Conservation (phyloP, 257 asterid species). For the Plectranthus barbatus region DNA sequence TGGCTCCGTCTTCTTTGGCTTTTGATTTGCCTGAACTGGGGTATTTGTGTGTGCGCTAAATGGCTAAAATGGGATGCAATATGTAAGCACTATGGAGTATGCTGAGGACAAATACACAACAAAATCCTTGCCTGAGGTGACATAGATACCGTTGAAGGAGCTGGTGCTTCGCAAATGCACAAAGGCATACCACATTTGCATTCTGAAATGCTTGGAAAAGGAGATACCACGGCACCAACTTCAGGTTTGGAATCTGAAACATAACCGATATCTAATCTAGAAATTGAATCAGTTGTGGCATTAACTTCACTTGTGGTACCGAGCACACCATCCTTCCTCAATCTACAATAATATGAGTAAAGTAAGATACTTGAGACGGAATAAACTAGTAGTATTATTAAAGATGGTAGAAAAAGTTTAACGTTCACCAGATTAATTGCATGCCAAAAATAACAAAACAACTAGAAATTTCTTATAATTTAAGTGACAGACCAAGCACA, state of each 20-base stretch:
- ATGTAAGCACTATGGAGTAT: constrained; percentile 16
- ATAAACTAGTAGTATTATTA: background rate
- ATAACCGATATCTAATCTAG: constrained; percentile 55
- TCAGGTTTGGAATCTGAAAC: constrained; percentile 38
- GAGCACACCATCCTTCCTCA: constrained; percentile 37
- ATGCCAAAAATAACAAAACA: constrained; percentile 7
- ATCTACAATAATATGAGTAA: constrained; percentile 25
- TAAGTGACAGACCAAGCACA: background rate
- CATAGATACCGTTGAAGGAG: constrained; percentile 39
- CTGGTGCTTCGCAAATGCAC: constrained; percentile 93
- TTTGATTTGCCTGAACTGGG: constrained; percentile 33
- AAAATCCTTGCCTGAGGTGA: too few species aligned
- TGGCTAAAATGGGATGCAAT: constrained; percentile 36
- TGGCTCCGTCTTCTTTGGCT: constrained; percentile 49
- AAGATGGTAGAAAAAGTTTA: background rate
- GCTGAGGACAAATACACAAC: constrained; percentile 7
- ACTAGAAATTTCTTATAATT: too few species aligned
- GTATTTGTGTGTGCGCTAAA: constrained; percentile 31
- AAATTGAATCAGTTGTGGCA: constrained; percentile 51
- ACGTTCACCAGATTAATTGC: background rate
- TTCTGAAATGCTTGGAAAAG: constrained; percentile 36
- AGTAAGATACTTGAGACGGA: background rate
- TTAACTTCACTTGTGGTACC: constrained; percentile 48
- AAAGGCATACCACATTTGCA: constrained; percentile 99
- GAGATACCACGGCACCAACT: constrained; percentile 29